Conservation (phyloP, 2,329 filamentous ascomycete species). For the Aspergillus sergii region DNA sequence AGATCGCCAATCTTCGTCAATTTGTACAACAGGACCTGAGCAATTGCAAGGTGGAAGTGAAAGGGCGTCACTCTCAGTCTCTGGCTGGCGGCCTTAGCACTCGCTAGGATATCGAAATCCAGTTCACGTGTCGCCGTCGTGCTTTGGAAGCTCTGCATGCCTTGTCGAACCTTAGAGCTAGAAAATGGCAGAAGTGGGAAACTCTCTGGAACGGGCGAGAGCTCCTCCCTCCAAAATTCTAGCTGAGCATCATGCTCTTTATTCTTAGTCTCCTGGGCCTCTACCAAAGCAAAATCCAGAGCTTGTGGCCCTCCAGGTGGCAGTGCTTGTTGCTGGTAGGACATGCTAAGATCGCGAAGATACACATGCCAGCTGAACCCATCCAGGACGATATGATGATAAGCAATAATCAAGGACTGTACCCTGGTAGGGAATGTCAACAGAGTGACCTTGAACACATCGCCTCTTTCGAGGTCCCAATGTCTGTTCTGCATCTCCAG, state of each 20-base stretch:
- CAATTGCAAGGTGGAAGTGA: background rate
- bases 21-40: background rate
- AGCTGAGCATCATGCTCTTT: too few species aligned
- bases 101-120: background rate
- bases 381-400: background rate
- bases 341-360: background rate
- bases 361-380: background rate
- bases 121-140: too few species aligned
- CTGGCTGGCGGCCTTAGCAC: background rate
- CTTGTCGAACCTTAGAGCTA: too few species aligned
- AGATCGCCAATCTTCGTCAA: background rate
- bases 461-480: too few species aligned
- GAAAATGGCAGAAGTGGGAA: too few species aligned
- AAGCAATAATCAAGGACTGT: background rate
- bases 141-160: too few species aligned
- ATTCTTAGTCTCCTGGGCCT: too few species aligned
- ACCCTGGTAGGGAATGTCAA: background rate
- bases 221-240: too few species aligned
- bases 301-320: background rate
- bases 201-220: too few species aligned
- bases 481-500: too few species aligned
- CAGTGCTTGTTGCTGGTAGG: background rate
- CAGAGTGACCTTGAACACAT: too few species aligned
- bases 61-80: background rate
- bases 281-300: too few species aligned